Percentiles rank a stretch among this genome's conserved stretches.
phyloP scores from a whole-genome alignment of 139 green algal species.

The Chlamydomonas sp. region DNA sequence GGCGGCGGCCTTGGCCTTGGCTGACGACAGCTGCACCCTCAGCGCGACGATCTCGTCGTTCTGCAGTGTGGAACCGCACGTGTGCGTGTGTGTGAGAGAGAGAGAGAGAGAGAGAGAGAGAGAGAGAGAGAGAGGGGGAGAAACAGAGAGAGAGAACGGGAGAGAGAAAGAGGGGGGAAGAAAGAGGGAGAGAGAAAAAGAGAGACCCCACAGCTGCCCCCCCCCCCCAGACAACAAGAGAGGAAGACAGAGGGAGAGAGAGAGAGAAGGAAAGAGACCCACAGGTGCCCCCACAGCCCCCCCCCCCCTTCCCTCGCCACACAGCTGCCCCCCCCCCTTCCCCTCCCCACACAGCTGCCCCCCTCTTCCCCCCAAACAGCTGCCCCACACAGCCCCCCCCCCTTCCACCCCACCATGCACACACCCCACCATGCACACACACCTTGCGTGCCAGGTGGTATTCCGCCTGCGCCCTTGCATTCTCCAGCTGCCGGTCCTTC shows the following conservation, averaged over 20 bases:
- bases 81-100: no score
- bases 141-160: not conserved
- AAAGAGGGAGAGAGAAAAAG: no score
- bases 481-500: conserved; percentile 25
- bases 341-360: conserved; percentile 14
- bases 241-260: not conserved
- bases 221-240: no score
- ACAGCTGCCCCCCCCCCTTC: not conserved
- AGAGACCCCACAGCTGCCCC: no score
- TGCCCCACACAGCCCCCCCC: not conserved
- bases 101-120: no score
- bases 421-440: conserved; percentile 15
- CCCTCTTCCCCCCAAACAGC: not conserved
- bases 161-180: not conserved
- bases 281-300: not conserved
- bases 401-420: not conserved
- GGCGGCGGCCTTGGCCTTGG: not conserved
- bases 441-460: conserved; percentile 18
- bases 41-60: no score
- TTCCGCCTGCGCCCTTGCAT: conserved; percentile 27
- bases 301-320: not conserved
- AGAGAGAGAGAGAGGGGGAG: not conserved
- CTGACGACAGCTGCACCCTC: not conserved
- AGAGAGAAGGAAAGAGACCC: not conserved
- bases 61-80: no score